Evolutionary conservation across 2,329 filamentous ascomycete genomes (phyloP).

Genomic region (Neobulgaria alba): DNA sequence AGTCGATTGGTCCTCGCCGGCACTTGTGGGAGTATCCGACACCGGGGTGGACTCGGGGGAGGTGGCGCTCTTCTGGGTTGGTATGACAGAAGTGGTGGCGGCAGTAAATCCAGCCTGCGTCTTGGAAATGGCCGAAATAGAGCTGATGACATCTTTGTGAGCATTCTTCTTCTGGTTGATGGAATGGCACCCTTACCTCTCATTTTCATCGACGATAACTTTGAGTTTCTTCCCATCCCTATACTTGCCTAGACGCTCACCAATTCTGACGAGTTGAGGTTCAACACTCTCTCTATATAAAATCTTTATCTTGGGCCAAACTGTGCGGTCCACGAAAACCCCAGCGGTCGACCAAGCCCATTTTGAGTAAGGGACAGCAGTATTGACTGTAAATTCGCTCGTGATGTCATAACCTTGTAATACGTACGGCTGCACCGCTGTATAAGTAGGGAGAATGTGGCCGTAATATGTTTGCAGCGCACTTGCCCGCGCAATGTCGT

Average conservation of each 20-base stretch:
- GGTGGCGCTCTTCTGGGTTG: neutral
- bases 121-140: constrained; percentile 21
- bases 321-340: constrained; percentile 62
- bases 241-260: constrained; percentile 75
- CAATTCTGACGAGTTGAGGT: constrained; percentile 87
- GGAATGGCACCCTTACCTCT: constrained; percentile 30
- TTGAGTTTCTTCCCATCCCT: constrained; percentile 53
- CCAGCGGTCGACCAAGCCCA: constrained; percentile 63
- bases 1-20: no score
- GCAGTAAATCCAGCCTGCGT: no score
- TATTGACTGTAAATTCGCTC: constrained; percentile 58
- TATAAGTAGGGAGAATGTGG: constrained; percentile 67
- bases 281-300: constrained; percentile 90
- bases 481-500: constrained; percentile 53
- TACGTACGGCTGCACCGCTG: constrained; percentile 65
- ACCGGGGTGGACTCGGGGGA: neutral
- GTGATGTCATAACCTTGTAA: constrained; percentile 58
- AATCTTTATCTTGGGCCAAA: constrained; percentile 74
- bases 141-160: constrained; percentile 13
- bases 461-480: constrained; percentile 62
- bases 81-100: no score
- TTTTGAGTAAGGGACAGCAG: constrained; percentile 62
- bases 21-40: no score
- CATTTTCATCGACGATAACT: constrained; percentile 46
- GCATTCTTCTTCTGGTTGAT: neutral